These are phyloP conservation scores for Ganoderma sinense DNA, from an alignment of 1,284 basidiomycete species.

Conservation along the genomic window DNA sequence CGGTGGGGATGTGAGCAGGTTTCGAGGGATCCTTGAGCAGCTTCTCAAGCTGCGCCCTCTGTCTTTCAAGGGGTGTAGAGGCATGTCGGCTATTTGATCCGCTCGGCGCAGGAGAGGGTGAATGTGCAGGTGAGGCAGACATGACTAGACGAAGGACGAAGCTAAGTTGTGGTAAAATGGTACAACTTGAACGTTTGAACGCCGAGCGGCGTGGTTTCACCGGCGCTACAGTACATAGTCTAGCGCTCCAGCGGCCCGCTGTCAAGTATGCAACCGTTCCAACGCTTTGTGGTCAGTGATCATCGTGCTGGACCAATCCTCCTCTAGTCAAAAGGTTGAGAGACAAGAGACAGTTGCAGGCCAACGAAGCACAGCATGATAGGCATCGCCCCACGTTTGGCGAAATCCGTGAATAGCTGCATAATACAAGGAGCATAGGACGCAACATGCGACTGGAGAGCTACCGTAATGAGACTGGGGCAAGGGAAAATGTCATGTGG, in stretches of 20 bases:
- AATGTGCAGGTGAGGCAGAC: slow-evolving; percentile 35
- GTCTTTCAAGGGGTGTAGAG: slow-evolving; percentile 73
- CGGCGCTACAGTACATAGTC: too few relatives aligned
- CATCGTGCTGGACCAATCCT: too few relatives aligned
- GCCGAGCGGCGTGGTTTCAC: too few relatives aligned
- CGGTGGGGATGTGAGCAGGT: slow-evolving; percentile 76
- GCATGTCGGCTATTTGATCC: slow-evolving; percentile 62
- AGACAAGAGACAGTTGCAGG: too few relatives aligned
- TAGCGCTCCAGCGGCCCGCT: too few relatives aligned
- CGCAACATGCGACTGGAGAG: slow-evolving; percentile 15
- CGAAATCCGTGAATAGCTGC: slow-evolving; percentile 9
- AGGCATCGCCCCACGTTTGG: neutral
- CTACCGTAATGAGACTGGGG: neutral
- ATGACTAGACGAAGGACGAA: slow-evolving; percentile 17
- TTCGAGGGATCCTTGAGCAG: slow-evolving; percentile 89
- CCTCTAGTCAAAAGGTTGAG: too few relatives aligned
- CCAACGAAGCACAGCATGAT: too few relatives aligned
- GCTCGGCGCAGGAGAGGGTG: slow-evolving; percentile 37
- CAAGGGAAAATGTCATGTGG: neutral
- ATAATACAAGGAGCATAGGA: slow-evolving; percentile 28
- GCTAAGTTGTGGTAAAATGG: neutral
- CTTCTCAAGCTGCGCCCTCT: slow-evolving; percentile 81
- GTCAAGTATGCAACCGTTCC: too few relatives aligned
- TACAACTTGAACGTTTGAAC: neutral
- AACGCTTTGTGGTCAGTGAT: too few relatives aligned